Percentiles rank a stretch among this genome's conserved stretches.
phyloP scores from a whole-genome alignment of 495 filamentous ascomycete genomes.

The Trichodelitschia bisporula region DNA sequence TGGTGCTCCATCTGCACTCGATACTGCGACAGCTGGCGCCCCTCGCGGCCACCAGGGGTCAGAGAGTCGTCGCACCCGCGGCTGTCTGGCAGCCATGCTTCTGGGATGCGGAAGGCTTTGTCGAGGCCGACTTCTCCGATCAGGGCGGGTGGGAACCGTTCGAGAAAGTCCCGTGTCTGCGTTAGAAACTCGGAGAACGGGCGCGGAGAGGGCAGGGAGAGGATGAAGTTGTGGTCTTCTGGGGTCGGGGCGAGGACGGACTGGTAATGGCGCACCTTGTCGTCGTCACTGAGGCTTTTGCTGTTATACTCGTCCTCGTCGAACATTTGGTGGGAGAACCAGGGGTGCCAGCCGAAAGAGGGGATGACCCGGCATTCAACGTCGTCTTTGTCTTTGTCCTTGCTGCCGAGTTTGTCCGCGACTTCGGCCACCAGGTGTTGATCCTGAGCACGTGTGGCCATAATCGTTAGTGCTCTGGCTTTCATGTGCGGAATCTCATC shows the following conservation, averaged over 20 bases:
- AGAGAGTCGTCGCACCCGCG: slow-evolving; percentile 27
- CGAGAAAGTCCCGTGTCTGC: slow-evolving; percentile 37
- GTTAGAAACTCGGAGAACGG: slow-evolving; percentile 39
- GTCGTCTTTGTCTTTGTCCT: not conserved
- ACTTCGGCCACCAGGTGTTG: slow-evolving; percentile 58
- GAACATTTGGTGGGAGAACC: slow-evolving; percentile 81
- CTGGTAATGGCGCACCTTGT: slow-evolving; percentile 48
- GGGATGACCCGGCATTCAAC: slow-evolving; percentile 30
- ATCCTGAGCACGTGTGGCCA: slow-evolving; percentile 74
- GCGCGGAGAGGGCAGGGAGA: slow-evolving; percentile 41
- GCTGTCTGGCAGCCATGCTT: slow-evolving; percentile 25
- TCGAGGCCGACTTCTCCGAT: slow-evolving; percentile 84
- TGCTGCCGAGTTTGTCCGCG: slow-evolving; percentile 20
- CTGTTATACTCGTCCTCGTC: slow-evolving; percentile 27
- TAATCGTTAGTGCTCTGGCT: slow-evolving; percentile 51
- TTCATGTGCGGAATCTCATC: slow-evolving; percentile 48
- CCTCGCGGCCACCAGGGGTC: slow-evolving; percentile 68
- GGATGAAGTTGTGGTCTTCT: slow-evolving; percentile 34
- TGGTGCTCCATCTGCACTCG: slow-evolving; percentile 63
- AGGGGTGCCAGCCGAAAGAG: slow-evolving; percentile 95
- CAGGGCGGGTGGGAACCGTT: slow-evolving; percentile 38
- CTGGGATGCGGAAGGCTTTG: slow-evolving; percentile 60
- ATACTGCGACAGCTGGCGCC: slow-evolving; percentile 44
- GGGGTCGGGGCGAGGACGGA: slow-evolving; percentile 36
- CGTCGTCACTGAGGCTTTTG: slow-evolving; percentile 15